A percentile compares a stretch with the other conserved stretches of the same genome.
Evolutionary conservation across 805 yeast species (phyloP).

Genomic region (Lipomyces yamanashiensis): DNA sequence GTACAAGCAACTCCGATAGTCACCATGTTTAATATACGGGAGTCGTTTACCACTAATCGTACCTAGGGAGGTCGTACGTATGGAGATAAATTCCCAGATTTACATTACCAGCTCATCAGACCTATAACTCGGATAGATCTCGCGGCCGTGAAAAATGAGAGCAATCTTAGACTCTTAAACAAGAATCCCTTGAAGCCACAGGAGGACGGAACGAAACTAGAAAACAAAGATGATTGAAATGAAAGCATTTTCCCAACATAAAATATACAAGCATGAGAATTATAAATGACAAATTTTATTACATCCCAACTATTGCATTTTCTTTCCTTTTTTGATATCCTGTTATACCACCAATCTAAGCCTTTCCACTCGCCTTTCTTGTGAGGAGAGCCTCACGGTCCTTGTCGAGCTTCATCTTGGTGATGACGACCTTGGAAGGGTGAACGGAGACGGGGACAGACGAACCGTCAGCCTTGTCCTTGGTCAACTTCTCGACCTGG

Average conservation of each 20-base stretch:
- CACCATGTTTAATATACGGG: slow-evolving; percentile 29
- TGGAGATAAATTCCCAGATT: slow-evolving; percentile 37
- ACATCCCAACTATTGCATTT: slow-evolving; percentile 18
- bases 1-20: slow-evolving; percentile 4
- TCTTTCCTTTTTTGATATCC: slow-evolving; percentile 6
- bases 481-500: slow-evolving; percentile 95
- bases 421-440: slow-evolving; percentile 98
- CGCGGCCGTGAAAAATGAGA: too few relatives aligned
- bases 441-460: slow-evolving; percentile 95
- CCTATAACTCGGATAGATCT: neutral
- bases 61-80: slow-evolving; percentile 33
- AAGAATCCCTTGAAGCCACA: slow-evolving; percentile 3
- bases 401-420: slow-evolving; percentile 97
- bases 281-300: slow-evolving; percentile 21
- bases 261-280: slow-evolving; percentile 17
- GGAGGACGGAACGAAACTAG: neutral
- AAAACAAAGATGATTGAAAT: neutral
- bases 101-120: neutral
- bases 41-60: slow-evolving; percentile 36
- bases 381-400: slow-evolving; percentile 96
- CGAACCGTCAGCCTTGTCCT: slow-evolving; percentile 98
- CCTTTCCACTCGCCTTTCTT: slow-evolving; percentile 32
- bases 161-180: neutral
- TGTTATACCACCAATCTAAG: slow-evolving; percentile 10
- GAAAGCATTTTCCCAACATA: slow-evolving; percentile 18